phyloP scores from a whole-genome alignment of 768 basidiomycete genomes.

The Serendipita sp. region DNA sequence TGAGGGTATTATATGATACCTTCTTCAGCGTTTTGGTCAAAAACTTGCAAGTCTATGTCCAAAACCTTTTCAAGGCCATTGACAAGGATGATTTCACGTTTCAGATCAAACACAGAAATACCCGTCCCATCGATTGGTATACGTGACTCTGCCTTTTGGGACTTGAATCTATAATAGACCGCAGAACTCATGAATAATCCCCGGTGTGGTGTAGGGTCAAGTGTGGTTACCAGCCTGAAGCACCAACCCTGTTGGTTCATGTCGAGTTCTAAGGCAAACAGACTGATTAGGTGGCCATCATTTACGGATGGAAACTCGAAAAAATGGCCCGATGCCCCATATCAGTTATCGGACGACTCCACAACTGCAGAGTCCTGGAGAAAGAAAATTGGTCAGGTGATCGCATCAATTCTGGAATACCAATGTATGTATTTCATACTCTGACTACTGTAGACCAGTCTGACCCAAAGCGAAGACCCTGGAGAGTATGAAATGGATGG shows the following conservation, averaged over 20 bases:
- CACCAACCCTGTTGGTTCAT: not conserved
- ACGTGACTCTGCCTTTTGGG: slow-evolving; percentile 84
- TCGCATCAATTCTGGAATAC: not conserved
- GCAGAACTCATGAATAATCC: slow-evolving; percentile 56
- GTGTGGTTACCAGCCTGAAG: not conserved
- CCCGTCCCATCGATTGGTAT: slow-evolving; percentile 97
- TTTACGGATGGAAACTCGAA: not conserved
- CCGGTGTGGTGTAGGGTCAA: not conserved
- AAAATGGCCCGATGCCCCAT: not conserved
- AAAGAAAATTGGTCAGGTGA: not conserved
- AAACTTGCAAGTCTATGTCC: slow-evolving; percentile 87
- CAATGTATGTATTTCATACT: not conserved
- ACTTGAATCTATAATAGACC: slow-evolving; percentile 97
- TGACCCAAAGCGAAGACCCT: not conserved
- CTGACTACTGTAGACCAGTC: not conserved
- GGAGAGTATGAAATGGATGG: not conserved
- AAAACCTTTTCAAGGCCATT: slow-evolving; percentile 93
- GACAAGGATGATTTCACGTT: slow-evolving; percentile 93
- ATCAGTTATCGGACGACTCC: not conserved
- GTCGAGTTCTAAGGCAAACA: not conserved
- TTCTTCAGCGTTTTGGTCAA: slow-evolving; percentile 74
- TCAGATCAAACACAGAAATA: slow-evolving; percentile 97
- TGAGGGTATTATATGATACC: slow-evolving; percentile 30
- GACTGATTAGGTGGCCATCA: not conserved
- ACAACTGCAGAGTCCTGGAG: too few species aligned